Evolutionary conservation across 345 rosid species (phyloP), one percentile per base, ranked within the genome.

Genomic region (Eucalyptus pauciflora): DNA sequence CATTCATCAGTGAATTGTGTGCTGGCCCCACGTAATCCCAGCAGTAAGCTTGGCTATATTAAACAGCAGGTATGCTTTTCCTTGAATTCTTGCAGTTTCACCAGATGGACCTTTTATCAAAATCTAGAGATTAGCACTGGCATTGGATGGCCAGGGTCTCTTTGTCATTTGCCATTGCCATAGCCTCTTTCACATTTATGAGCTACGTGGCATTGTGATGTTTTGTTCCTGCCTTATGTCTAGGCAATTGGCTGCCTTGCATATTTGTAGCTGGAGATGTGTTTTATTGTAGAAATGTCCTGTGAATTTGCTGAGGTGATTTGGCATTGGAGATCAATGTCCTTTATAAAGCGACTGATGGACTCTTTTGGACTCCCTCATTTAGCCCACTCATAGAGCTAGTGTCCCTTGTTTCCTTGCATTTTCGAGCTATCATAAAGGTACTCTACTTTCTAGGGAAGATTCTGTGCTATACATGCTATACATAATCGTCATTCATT

Each of bases 1-100:
- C 96, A 97, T 94, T 98, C 99, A 4, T 97, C 99, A 50, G 99
- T 98, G 29, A 95, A 50, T n/a, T 98, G 99, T 86, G 98, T 95
- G n/a, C 91, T 97, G 93, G 92, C 99, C 16, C 96, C 99, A 2
- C 99, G 99, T 9, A 97, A 95, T 91, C 96, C 96, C 46, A 97
- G 99, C 91, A 95, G 96, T 91, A 98, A 97, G 93, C 94, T 96
- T 87, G 91, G 99, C 85, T 90, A 89, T 92, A 86, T 98, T 60
- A 98, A 97, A 90, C 99, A 98, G 87, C 93, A 94, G 96, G 99
- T 90, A 92, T 88, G 96, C 80, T 81, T 31, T 87, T n/a, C 87
- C 49, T 79, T 60, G 22, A 64, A 27, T 60, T 60, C 54, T 50
- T 87, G 64, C 46, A 27, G 29, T 50, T 43, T 50, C 86, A 27